Conservation (phyloP, 78 protist genomes). For the Anaeramoeba ignava region DNA sequence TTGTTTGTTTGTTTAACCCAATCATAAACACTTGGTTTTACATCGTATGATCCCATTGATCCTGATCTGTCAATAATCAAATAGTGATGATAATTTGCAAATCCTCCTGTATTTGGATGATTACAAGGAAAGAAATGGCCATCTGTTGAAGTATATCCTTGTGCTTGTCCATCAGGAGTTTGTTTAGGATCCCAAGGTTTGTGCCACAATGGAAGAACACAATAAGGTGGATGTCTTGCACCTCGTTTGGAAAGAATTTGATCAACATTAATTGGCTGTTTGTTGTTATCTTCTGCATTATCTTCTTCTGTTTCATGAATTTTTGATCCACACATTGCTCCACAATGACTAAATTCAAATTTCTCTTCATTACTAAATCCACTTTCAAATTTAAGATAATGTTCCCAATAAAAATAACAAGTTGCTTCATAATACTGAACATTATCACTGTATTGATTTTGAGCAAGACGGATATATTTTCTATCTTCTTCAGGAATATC, state of each 20-base stretch:
- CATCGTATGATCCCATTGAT: not conserved
- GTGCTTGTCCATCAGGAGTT: not conserved
- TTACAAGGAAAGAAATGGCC: not conserved
- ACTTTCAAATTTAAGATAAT: not conserved
- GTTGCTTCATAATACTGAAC: not conserved
- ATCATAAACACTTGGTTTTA: not conserved
- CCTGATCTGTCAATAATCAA: not conserved
- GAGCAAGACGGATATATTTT: not conserved
- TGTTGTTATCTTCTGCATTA: not conserved
- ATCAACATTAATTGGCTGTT: not conserved
- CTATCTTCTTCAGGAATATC: not conserved
- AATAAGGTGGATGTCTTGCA: no score
- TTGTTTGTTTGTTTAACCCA: not conserved
- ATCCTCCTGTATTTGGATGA: not conserved
- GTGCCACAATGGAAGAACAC: not conserved
- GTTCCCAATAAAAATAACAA: not conserved
- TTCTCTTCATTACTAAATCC: not conserved
- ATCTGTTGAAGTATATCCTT: not conserved
- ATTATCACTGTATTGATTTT: not conserved
- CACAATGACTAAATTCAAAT: not conserved
- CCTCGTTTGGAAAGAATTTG: no score
- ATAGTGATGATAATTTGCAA: not conserved
- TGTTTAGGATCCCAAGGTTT: not conserved
- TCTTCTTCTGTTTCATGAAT: not conserved
- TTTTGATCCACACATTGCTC: not conserved